phyloP scores from a whole-genome alignment of 345 rosid species.

The Murraya koenigii region DNA sequence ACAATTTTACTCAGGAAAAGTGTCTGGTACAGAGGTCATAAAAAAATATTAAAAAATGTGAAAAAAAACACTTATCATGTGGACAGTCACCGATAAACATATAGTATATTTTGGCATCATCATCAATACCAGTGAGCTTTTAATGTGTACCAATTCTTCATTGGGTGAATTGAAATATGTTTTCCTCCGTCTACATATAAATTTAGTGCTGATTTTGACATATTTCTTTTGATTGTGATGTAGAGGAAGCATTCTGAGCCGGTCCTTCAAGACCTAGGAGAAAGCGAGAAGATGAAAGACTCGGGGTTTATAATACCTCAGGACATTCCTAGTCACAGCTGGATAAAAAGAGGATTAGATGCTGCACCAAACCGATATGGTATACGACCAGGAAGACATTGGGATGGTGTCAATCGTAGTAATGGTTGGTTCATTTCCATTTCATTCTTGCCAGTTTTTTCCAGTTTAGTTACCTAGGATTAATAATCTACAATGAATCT shows the following conservation, averaged over 20 bases:
- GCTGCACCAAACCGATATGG: slow-evolving; percentile 86
- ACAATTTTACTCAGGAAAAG: background rate
- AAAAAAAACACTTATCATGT: background rate
- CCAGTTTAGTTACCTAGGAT: background rate
- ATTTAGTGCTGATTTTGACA: background rate
- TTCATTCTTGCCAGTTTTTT: background rate
- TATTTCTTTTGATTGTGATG: slow-evolving; percentile 14
- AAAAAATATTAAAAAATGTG: background rate
- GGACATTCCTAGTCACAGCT: slow-evolving; percentile 74
- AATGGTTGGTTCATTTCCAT: slow-evolving; percentile 46
- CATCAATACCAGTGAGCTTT: background rate
- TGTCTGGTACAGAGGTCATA: background rate
- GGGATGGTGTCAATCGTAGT: slow-evolving; percentile 98
- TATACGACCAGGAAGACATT: slow-evolving; percentile 90
- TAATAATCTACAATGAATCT: background rate
- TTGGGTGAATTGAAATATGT: background rate
- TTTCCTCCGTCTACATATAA: background rate
- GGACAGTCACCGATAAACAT: background rate
- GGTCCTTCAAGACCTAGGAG: slow-evolving; percentile 69
- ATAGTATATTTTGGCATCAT: background rate
- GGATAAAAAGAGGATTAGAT: slow-evolving; percentile 75
- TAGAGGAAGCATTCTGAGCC: slow-evolving; percentile 59
- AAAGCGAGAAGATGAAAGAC: slow-evolving; percentile 77
- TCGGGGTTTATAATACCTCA: slow-evolving; percentile 93
- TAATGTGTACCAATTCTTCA: background rate